Conservation (phyloP, 192 early-diverging fungal species). For the Spizellomyces punctatus region DNA sequence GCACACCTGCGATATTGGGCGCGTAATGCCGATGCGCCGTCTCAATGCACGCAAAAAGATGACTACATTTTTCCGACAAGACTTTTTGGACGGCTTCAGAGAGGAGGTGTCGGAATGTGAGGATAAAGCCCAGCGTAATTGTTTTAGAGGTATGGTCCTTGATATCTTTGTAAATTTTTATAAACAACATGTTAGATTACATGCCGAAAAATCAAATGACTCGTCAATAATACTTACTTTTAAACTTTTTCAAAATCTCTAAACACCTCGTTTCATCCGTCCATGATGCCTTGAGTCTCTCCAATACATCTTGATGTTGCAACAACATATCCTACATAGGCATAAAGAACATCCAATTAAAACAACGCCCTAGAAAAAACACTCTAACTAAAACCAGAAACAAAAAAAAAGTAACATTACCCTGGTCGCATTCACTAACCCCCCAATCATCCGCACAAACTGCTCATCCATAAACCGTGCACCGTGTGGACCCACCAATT, state of each 20-base stretch:
- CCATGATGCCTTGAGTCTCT: conserved; percentile 15
- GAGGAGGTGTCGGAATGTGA: conserved; percentile 28
- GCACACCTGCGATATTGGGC: not conserved
- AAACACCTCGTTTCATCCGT: conserved; percentile 15
- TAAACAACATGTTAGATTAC: conserved; percentile 5
- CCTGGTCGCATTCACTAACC: conserved; percentile 7
- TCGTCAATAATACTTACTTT: conserved; percentile 14
- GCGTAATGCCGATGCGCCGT: conserved; percentile 20
- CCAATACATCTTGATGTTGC: conserved; percentile 14
- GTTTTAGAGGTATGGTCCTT: conserved; percentile 13
- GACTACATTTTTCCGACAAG: conserved; percentile 12
- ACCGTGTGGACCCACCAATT: conserved; percentile 40
- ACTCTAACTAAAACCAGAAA: not conserved
- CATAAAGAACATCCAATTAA: not conserved
- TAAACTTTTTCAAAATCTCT: conserved; percentile 28
- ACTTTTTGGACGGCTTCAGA: conserved; percentile 6
- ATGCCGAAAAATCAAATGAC: not conserved
- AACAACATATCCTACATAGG: not conserved
- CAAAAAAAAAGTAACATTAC: no score
- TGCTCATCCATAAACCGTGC: conserved; percentile 42
- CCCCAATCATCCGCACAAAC: conserved; percentile 26
- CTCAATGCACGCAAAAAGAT: conserved; percentile 7
- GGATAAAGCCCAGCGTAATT: conserved; percentile 29
- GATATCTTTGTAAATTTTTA: conserved; percentile 1
- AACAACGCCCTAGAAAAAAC: no score